Percentiles rank a stretch among this genome's conserved stretches.
Evolutionary conservation across 345 rosid genomes (phyloP).

Genomic region (sweet orange (Citrus sinensis)): DNA sequence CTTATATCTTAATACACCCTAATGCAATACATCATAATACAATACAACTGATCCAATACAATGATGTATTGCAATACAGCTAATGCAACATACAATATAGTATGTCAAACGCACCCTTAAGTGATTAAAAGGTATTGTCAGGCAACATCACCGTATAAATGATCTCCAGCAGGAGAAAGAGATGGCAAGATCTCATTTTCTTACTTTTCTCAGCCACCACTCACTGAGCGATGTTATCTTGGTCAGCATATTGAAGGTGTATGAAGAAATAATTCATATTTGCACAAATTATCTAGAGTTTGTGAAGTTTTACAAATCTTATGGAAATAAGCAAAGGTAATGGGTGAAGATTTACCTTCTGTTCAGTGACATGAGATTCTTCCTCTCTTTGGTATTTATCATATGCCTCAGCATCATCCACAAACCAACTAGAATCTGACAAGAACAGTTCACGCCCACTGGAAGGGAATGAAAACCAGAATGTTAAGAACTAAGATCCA

Average conservation of each 20-base stretch:
- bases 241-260: not conserved
- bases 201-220: not conserved
- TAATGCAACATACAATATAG: no score
- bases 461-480: slow-evolving; percentile 25
- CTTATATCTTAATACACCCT: no score
- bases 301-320: not conserved
- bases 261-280: not conserved
- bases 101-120: no score
- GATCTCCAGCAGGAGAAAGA: not conserved
- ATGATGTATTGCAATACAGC: no score
- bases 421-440: slow-evolving; percentile 55
- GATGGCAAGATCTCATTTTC: not conserved
- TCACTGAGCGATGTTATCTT: not conserved
- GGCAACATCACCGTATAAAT: not conserved
- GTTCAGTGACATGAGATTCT: slow-evolving; percentile 30
- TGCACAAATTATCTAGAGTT: not conserved
- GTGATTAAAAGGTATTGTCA: not conserved
- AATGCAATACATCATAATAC: no score
- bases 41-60: no score
- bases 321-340: not conserved
- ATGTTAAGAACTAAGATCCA: slow-evolving; percentile 9
- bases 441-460: slow-evolving; percentile 65
- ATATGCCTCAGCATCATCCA: slow-evolving; percentile 62
- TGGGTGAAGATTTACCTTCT: slow-evolving; percentile 31
- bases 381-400: slow-evolving; percentile 52